Conservation (phyloP, 2,329 filamentous ascomycete genomes). For the Aotearoamyces nothofagi region DNA sequence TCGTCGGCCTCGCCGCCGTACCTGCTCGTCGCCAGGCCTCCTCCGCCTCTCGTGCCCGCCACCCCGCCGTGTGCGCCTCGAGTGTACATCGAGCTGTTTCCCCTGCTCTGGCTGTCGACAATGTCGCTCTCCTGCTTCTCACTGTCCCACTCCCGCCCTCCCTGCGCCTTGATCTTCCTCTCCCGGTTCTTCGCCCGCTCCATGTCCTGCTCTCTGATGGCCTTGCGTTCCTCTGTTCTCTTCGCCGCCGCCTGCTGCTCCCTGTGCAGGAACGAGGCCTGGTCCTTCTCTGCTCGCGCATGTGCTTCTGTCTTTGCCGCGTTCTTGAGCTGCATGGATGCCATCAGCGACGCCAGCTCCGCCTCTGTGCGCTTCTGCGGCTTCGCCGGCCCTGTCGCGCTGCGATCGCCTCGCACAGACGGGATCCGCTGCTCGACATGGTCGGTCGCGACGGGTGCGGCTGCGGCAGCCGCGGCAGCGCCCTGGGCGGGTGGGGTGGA, state of each 20-base stretch:
- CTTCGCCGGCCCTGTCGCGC: slow-evolving; percentile 33
- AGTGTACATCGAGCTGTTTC: slow-evolving; percentile 15
- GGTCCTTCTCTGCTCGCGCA: slow-evolving; percentile 51
- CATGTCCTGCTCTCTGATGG: slow-evolving; percentile 17
- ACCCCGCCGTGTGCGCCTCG: slow-evolving; percentile 17
- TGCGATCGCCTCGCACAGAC: slow-evolving; percentile 36
- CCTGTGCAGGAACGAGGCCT: slow-evolving; percentile 46
- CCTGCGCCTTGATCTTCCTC: slow-evolving; percentile 19
- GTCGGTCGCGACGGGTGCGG: not conserved
- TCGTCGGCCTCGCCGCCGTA: slow-evolving; percentile 7
- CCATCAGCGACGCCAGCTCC: slow-evolving; percentile 44
- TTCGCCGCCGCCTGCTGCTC: slow-evolving; percentile 41
- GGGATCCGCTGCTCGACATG: not conserved
- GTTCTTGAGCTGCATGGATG: slow-evolving; percentile 44
- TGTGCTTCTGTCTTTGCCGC: slow-evolving; percentile 42
- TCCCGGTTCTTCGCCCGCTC: slow-evolving; percentile 20
- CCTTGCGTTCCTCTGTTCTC: slow-evolving; percentile 19
- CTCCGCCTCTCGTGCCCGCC: slow-evolving; percentile 8
- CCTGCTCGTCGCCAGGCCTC: slow-evolving; percentile 10
- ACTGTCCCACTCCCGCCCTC: slow-evolving; percentile 19
- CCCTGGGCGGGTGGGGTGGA: not conserved
- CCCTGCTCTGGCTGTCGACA: slow-evolving; percentile 13
- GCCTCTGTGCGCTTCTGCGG: slow-evolving; percentile 49
- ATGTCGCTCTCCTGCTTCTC: slow-evolving; percentile 18
- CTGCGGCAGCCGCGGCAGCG: not conserved